Evolutionary conservation across 2,329 filamentous ascomycete species (phyloP).

Genomic region (Aspergillus spinulosporus): DNA sequence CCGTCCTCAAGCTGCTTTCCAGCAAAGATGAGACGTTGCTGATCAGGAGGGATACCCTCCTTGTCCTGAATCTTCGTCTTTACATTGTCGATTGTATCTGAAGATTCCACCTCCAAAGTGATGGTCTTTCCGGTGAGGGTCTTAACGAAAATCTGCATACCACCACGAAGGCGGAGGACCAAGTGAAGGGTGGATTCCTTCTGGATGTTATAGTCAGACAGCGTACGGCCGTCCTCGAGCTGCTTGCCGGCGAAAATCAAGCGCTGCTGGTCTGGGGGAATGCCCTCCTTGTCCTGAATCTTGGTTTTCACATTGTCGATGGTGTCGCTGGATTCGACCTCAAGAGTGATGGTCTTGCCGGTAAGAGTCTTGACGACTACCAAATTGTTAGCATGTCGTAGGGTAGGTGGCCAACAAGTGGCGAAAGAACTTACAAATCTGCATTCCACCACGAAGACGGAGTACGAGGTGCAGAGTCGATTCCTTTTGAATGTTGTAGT

Average conservation of each 20-base stretch:
- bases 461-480: constrained; percentile 74
- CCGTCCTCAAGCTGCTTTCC: constrained; percentile 94
- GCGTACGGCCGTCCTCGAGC: constrained; percentile 87
- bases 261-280: constrained; percentile 93
- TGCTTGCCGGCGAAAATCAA: constrained; percentile 96
- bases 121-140: constrained; percentile 82
- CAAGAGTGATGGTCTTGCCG: constrained; percentile 65
- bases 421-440: constrained; percentile 57
- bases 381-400: constrained; percentile 11
- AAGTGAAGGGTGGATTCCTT: constrained; percentile 86
- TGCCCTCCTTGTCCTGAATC: constrained; percentile 97
- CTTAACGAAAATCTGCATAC: constrained; percentile 63
- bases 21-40: constrained; percentile 90
- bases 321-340: constrained; percentile 74
- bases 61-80: constrained; percentile 84
- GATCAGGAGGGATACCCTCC: constrained; percentile 87
- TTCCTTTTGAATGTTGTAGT: constrained; percentile 61
- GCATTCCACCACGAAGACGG: constrained; percentile 66
- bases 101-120: constrained; percentile 84
- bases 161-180: constrained; percentile 83
- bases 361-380: constrained; percentile 60
- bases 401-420: constrained; percentile 15
- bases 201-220: constrained; percentile 93
- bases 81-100: constrained; percentile 91
- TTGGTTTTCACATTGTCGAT: constrained; percentile 97